Percentiles rank a stretch among this genome's conserved stretches.
phyloP scores from a whole-genome alignment of 768 basidiomycete genomes.

The Saitozyma sp. region DNA sequence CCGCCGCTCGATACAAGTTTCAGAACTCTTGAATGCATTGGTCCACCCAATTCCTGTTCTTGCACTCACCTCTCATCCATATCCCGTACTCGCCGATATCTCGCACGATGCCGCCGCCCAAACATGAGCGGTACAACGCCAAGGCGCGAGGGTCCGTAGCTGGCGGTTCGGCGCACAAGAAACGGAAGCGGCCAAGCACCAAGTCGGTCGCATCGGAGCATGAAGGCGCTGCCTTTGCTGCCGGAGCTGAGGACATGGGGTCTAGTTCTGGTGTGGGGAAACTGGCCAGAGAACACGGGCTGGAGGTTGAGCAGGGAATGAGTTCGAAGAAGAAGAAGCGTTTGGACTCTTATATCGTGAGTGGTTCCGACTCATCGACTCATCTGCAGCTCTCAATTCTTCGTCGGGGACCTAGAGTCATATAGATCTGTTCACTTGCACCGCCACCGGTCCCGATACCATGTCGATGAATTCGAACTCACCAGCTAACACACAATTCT shows the following conservation, averaged over 20 bases:
- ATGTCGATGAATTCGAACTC: too few relatives aligned
- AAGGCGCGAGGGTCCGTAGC: slow-evolving; percentile 68
- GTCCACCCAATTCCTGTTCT: too few relatives aligned
- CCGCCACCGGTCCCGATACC: slow-evolving; percentile 1
- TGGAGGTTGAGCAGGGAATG: slow-evolving; percentile 31
- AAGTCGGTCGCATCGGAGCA: not conserved
- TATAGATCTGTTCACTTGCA: not conserved
- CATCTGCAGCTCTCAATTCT: too few relatives aligned
- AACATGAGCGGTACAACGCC: slow-evolving; percentile 57
- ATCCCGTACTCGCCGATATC: too few relatives aligned
- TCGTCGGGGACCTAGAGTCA: not conserved
- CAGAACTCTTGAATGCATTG: too few relatives aligned
- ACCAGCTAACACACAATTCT: too few relatives aligned
- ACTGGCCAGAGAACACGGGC: slow-evolving; percentile 17
- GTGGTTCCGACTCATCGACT: slow-evolving; percentile 38
- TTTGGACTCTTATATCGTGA: slow-evolving; percentile 87
- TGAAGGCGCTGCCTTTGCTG: too few relatives aligned
- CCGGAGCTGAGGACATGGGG: too few relatives aligned
- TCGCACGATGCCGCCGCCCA: not conserved
- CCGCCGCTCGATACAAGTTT: too few relatives aligned
- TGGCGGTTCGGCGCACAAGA: slow-evolving; percentile 65
- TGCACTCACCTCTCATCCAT: too few relatives aligned
- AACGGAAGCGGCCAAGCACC: slow-evolving; percentile 54
- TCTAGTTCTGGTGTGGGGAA: too few relatives aligned
- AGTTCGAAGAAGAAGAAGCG: slow-evolving; percentile 72